Evolutionary conservation across 2,329 filamentous ascomycete species (phyloP), one percentile per base, ranked within the genome.

Genomic region (Pestalotiopsis sp.): DNA sequence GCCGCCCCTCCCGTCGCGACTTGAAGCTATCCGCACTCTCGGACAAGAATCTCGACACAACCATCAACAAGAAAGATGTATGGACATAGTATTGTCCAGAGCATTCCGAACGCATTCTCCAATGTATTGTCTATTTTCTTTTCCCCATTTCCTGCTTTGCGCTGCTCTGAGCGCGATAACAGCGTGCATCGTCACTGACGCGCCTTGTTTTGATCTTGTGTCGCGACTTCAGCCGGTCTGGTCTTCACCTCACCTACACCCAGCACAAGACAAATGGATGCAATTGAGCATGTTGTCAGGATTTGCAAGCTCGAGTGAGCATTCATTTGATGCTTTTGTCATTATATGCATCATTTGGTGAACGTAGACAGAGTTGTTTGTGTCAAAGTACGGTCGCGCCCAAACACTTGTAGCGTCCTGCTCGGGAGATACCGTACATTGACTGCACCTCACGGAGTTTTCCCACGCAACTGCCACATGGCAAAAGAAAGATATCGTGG

Each of bases 11-110:
- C 6, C 40, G 24, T 68, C 68, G 68, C 70, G 26, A 67, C 69
- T 71, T 73, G 75, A 77, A 75, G 75, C 74, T 73, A 76, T 77
- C 74, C 70, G 67, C 75, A 74, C 66, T 69, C 70, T 68, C 66
- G 71, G 9, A 71, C 67, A 67, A 72, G 71, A 26, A 17, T 39
- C 35, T 35, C 26, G 17, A n/a, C 26, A 35, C 56, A 58, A 1
- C 10, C 56, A 11, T 13, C 56, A 26, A 58, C 26, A 26, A n/a
- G 4, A 14, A 58, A 13, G 24, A 58, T 58, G 10, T 14, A 13
- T 10, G 11, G 14, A 30, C 14, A 13, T n/a, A 52, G 3, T 9
- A 20, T 9, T 9, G 10, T n/a, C 17, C 3, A n/a, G n/a, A n/a
- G 44, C 17, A 35, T n/a, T n/a, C n/a, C 5, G 3, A n/a, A 7